Percentiles rank a stretch among this genome's conserved stretches.
Conservation (phyloP, 1,139 yeast genomes). For the Diutina sp. region DNA sequence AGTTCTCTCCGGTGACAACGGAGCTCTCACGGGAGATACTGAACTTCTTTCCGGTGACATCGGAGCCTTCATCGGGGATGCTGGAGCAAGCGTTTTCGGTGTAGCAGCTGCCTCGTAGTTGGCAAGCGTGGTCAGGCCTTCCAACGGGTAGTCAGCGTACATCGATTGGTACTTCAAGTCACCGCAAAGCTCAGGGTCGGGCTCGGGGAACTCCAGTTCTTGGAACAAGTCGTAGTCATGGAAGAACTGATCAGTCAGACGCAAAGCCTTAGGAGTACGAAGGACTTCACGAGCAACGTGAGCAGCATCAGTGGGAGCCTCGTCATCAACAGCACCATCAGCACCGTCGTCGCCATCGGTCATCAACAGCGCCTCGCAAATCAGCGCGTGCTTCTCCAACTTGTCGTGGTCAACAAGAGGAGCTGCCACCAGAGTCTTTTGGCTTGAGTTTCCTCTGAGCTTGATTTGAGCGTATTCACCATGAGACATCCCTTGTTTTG, state of each 20-base stretch:
- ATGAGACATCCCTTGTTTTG: constrained; percentile 27
- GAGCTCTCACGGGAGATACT: not conserved
- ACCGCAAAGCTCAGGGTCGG: constrained; percentile 20
- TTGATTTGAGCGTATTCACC: constrained; percentile 30
- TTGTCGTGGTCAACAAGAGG: constrained; percentile 17
- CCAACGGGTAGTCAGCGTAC: not conserved
- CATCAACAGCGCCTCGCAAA: constrained; percentile 6
- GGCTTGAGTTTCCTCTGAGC: constrained; percentile 17
- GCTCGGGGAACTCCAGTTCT: constrained; percentile 17
- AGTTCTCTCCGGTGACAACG: not conserved
- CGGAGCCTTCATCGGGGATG: constrained; percentile 13
- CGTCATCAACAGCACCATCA: constrained; percentile 7
- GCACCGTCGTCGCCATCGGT: constrained; percentile 3
- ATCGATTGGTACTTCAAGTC: constrained; percentile 6
- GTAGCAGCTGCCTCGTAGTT: not conserved
- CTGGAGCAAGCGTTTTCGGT: constrained; percentile 7
- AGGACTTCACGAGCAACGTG: constrained; percentile 24
- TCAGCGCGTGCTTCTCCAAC: constrained; percentile 28
- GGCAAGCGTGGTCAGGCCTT: not conserved
- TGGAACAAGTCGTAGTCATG: constrained; percentile 15
- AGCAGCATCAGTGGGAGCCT: constrained; percentile 7
- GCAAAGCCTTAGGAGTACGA: constrained; percentile 21
- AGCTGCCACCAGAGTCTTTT: constrained; percentile 19
- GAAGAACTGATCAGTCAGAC: constrained; percentile 24
- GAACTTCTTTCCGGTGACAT: not conserved